Conservation (phyloP, 768 basidiomycete genomes). For the Mycena vulgaris region DNA sequence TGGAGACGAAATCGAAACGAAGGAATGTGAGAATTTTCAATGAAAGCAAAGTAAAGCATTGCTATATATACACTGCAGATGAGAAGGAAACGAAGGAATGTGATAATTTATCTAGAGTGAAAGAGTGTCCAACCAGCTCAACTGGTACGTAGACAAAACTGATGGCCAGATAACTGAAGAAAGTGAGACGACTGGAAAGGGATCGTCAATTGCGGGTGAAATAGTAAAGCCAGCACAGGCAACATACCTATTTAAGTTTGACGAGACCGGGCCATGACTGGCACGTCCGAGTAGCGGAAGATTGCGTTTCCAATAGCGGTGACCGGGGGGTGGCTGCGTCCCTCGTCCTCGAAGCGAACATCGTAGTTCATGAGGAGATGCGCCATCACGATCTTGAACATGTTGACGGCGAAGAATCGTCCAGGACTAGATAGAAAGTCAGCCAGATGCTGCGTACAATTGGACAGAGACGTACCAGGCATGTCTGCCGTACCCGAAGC, state of each 20-base stretch:
- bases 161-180: too few relatives aligned
- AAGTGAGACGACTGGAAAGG: too few relatives aligned
- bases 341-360: slow-evolving; percentile 32
- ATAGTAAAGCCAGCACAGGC: background rate
- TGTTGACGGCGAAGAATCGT: slow-evolving; percentile 36
- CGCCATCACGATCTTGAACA: slow-evolving; percentile 28
- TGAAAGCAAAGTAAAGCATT: too few relatives aligned
- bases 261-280: slow-evolving; percentile 9
- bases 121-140: too few relatives aligned
- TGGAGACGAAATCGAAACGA: too few relatives aligned
- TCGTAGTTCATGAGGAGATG: slow-evolving; percentile 37
- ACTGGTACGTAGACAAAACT: too few relatives aligned
- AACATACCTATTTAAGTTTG: slow-evolving; percentile 4
- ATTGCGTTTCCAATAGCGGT: slow-evolving; percentile 3
- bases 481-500: slow-evolving; percentile 39
- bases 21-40: too few relatives aligned
- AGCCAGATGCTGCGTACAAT: background rate
- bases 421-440: slow-evolving; percentile 13
- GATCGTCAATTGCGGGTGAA: too few relatives aligned
- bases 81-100: too few relatives aligned
- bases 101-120: too few relatives aligned
- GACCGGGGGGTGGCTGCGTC: background rate
- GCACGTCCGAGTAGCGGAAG: slow-evolving; percentile 12
- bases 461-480: slow-evolving; percentile 32
- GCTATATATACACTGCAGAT: too few relatives aligned